A percentile compares a stretch with the other conserved stretches of the same genome.
Evolutionary conservation across 441 rosid genomes (phyloP).

Genomic region (Adansonia rubrostipa): DNA sequence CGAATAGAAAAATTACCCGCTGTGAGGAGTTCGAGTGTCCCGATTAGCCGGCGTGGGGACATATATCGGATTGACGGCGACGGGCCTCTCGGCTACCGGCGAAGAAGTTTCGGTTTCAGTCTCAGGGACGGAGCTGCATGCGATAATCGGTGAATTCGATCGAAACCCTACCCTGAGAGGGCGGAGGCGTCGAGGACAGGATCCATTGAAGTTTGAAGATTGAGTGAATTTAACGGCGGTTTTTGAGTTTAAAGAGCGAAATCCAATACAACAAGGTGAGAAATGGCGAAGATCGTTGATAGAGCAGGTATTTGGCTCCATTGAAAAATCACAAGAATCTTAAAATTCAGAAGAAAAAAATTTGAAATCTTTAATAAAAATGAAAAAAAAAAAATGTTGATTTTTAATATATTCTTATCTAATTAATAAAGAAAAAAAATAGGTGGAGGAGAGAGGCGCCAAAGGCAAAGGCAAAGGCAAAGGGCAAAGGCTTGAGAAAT

Average conservation of each 20-base stretch:
- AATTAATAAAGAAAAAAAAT: too few species aligned
- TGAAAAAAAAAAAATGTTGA: neutral
- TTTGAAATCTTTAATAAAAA: neutral
- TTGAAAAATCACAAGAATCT: neutral
- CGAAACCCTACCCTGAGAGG: constrained; percentile 30
- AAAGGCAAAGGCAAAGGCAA: neutral
- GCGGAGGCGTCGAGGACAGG: constrained; percentile 26
- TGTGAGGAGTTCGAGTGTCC: constrained; percentile 88
- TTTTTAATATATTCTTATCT: too few species aligned
- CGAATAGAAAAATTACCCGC: constrained; percentile 58
- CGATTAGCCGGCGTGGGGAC: constrained; percentile 75
- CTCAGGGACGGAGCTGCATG: constrained; percentile 39
- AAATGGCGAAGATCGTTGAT: neutral
- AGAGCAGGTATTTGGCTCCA: constrained; percentile 9
- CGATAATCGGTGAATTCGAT: constrained; percentile 31
- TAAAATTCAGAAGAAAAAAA: neutral
- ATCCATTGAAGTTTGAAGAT: constrained; percentile 21
- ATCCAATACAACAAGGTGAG: neutral
- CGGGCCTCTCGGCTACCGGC: constrained; percentile 9
- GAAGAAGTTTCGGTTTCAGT: constrained; percentile 25
- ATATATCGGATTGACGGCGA: constrained; percentile 57
- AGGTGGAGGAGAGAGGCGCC: too few species aligned
- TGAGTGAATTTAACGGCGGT: constrained; percentile 28
- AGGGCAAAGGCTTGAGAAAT: neutral
- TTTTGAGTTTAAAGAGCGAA: constrained; percentile 17